These are phyloP conservation scores for Fusarium sp. DNA, from an alignment of 2,329 filamentous ascomycete species.

Conservation along the genomic window DNA sequence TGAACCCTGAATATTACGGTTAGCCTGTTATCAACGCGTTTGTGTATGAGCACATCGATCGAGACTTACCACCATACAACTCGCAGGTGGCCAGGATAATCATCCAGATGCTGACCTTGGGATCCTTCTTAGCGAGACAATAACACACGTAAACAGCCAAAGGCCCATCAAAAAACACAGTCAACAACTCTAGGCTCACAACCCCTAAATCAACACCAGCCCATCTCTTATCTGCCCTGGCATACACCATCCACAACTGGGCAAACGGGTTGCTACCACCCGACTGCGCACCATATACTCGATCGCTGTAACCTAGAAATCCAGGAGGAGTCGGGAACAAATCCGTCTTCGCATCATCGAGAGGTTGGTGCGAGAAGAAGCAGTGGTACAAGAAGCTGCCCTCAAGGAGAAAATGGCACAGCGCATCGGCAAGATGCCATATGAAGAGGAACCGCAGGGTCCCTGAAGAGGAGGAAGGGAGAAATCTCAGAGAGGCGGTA, in stretches of 20 bases:
- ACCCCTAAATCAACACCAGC: slow-evolving; percentile 72
- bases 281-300: slow-evolving; percentile 69
- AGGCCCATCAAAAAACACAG: slow-evolving; percentile 72
- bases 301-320: slow-evolving; percentile 63
- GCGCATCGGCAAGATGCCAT: slow-evolving; percentile 94
- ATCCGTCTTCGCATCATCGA: slow-evolving; percentile 42
- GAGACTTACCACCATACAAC: slow-evolving; percentile 71
- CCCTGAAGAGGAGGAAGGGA: slow-evolving; percentile 64
- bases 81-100: slow-evolving; percentile 74
- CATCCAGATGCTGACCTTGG: slow-evolving; percentile 71
- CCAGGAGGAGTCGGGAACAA: slow-evolving; percentile 65
- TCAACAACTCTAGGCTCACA: slow-evolving; percentile 74
- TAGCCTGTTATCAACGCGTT: background rate
- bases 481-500: slow-evolving; percentile 60
- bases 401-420: slow-evolving; percentile 93
- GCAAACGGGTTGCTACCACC: slow-evolving; percentile 68
- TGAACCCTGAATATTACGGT: slow-evolving; percentile 65
- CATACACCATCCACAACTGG: slow-evolving; percentile 77
- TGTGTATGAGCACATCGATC: background rate
- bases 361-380: slow-evolving; percentile 75
- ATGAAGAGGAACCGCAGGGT: slow-evolving; percentile 84
- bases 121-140: slow-evolving; percentile 68
- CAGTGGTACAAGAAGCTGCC: slow-evolving; percentile 93
- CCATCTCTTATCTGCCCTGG: slow-evolving; percentile 73
- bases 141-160: slow-evolving; percentile 72